A percentile compares a stretch with the other conserved stretches of the same genome.
Evolutionary conservation across 1,139 yeast species (phyloP).

Genomic region (Pneumocystis canis): DNA sequence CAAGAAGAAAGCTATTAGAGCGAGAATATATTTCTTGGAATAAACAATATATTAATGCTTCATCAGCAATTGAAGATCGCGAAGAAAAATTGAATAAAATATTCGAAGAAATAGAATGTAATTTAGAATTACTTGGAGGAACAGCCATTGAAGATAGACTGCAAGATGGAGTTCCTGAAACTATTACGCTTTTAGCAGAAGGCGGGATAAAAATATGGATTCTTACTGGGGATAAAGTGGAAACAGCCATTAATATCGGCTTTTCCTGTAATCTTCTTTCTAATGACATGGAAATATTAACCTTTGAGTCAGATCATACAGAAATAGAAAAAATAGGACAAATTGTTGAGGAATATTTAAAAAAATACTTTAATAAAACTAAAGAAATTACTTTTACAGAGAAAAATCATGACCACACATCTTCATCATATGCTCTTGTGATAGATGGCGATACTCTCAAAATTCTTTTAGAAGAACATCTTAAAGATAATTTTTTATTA

Average conservation of each 20-base stretch:
- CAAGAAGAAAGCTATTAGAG: conserved; percentile 59
- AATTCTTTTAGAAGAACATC: conserved; percentile 43
- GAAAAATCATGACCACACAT: conserved; percentile 62
- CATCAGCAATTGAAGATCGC: conserved; percentile 57
- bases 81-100: conserved; percentile 65
- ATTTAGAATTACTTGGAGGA: conserved; percentile 68
- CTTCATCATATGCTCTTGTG: conserved; percentile 62
- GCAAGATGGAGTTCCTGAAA: conserved; percentile 91
- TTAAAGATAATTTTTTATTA: conserved; percentile 54
- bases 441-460: conserved; percentile 89
- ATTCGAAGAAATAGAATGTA: conserved; percentile 67
- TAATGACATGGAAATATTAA: conserved; percentile 72
- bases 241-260: conserved; percentile 95
- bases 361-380: conserved; percentile 50
- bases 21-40: conserved; percentile 55
- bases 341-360: conserved; percentile 45
- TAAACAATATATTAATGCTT: conserved; percentile 52
- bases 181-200: conserved; percentile 65
- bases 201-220: conserved; percentile 98
- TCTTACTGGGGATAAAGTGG: conserved; percentile 91
- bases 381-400: conserved; percentile 46
- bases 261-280: conserved; percentile 84
- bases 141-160: conserved; percentile 95
- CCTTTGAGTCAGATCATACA: conserved; percentile 39
- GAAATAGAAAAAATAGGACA: conserved; percentile 36